Percentiles rank a stretch among this genome's conserved stretches.
Conservation (phyloP, 371 early-diverging fungal genomes). For the Gilbertella persicaria region DNA sequence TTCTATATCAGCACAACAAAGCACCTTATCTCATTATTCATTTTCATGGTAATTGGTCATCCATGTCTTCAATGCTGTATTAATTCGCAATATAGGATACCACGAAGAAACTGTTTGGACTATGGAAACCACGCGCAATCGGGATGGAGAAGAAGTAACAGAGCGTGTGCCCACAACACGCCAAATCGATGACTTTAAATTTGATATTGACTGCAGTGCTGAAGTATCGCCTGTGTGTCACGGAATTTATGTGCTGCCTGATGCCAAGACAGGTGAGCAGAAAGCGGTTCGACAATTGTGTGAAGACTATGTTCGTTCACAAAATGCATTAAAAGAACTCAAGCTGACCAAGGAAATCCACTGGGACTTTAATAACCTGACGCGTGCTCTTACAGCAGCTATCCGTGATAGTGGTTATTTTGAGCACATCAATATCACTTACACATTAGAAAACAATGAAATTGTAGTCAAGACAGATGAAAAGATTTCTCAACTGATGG, state of each 20-base stretch:
- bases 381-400: conserved; percentile 37
- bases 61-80: neutral
- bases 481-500: conserved; percentile 26
- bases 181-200: conserved; percentile 39
- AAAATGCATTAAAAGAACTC: conserved; percentile 40
- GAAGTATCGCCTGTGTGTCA: conserved; percentile 28
- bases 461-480: conserved; percentile 36
- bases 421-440: conserved; percentile 38
- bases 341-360: conserved; percentile 39
- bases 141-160: conserved; percentile 34
- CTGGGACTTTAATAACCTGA: conserved; percentile 45
- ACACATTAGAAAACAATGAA: conserved; percentile 32
- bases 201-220: conserved; percentile 32
- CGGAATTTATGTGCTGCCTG: conserved; percentile 34
- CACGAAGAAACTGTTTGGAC: conserved; percentile 47
- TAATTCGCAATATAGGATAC: conserved; percentile 26
- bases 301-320: conserved; percentile 39
- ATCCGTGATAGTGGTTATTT: conserved; percentile 40
- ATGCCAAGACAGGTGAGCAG: conserved; percentile 31
- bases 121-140: conserved; percentile 27
- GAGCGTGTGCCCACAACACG: conserved; percentile 27
- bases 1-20: conserved; percentile 43
- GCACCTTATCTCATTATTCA: conserved; percentile 34
- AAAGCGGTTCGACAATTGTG: conserved; percentile 39
- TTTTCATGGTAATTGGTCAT: conserved; percentile 47